phyloP scores from a whole-genome alignment of 805 yeast species.

The Barnettozyma pratensis region DNA sequence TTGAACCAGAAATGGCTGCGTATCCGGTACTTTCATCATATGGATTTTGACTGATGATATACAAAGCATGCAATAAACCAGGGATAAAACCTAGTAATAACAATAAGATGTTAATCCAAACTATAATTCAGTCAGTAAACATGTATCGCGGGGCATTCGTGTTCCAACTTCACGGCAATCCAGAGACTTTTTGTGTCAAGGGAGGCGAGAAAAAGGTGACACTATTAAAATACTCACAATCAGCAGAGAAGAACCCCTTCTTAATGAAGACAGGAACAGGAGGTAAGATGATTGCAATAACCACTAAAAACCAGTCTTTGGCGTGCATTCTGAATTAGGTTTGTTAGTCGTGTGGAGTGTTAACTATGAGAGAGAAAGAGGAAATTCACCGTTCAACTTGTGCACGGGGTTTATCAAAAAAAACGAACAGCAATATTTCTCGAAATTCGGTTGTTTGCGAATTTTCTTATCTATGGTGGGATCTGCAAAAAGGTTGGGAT shows the following conservation, averaged over 20 bases:
- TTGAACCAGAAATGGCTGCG: constrained; percentile 3
- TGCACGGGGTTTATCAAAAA: no score
- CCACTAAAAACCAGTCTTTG: constrained; percentile 59
- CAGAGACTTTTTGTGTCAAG: background rate
- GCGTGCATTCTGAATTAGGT: constrained; percentile 26
- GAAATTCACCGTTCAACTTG: no score
- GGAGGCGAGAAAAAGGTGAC: background rate
- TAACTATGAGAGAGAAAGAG: no score
- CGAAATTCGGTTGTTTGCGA: no score
- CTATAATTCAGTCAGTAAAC: constrained; percentile 14
- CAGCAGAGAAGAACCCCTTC: constrained; percentile 55
- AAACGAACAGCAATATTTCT: no score
- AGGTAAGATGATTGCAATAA: constrained; percentile 64
- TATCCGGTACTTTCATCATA: constrained; percentile 25
- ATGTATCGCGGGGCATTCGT: background rate
- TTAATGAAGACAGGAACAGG: constrained; percentile 69
- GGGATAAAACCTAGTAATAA: constrained; percentile 64
- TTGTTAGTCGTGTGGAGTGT: no score
- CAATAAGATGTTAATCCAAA: constrained; percentile 54
- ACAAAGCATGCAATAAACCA: constrained; percentile 64
- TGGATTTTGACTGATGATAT: constrained; percentile 56
- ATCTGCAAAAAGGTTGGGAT: no score
- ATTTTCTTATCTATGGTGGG: no score
- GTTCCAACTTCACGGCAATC: no score
- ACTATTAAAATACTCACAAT: constrained; percentile 30